phyloP scores from a whole-genome alignment of 495 filamentous ascomycete genomes.

The Acidomyces sp. region DNA sequence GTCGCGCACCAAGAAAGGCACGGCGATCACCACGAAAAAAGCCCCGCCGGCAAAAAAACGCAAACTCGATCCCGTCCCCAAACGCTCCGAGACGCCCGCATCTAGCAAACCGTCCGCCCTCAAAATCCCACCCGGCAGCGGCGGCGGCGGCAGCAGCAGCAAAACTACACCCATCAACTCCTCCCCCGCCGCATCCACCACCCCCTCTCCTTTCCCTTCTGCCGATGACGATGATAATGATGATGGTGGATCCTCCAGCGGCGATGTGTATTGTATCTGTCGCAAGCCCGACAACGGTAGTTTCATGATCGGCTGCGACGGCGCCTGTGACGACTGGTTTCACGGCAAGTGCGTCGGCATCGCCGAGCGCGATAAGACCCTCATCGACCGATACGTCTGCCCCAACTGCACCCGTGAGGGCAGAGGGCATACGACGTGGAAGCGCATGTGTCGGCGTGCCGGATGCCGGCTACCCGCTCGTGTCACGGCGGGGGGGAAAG shows the following conservation, averaged over 20 bases:
- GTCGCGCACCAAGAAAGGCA: conserved; percentile 39
- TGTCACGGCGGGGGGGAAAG: conserved; percentile 29
- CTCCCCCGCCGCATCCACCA: conserved; percentile 31
- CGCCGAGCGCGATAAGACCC: conserved; percentile 43
- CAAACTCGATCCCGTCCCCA: conserved; percentile 38
- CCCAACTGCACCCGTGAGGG: conserved; percentile 45
- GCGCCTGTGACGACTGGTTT: conserved; percentile 62
- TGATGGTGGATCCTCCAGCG: conserved; percentile 29
- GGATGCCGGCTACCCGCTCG: conserved; percentile 51
- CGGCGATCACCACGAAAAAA: conserved; percentile 37
- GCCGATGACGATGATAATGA: conserved; percentile 35
- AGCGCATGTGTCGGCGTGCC: conserved; percentile 50
- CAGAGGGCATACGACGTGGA: conserved; percentile 49
- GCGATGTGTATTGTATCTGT: conserved; percentile 55
- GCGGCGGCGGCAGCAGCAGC: conserved; percentile 31
- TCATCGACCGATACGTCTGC: conserved; percentile 61
- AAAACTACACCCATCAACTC: conserved; percentile 30
- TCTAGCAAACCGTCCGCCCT: conserved; percentile 36
- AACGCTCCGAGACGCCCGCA: conserved; percentile 32
- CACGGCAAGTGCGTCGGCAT: conserved; percentile 58
- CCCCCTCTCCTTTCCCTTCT: conserved; percentile 26
- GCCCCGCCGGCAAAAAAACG: conserved; percentile 42
- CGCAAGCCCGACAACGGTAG: conserved; percentile 57
- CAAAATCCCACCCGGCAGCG: no score
- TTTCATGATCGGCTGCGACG: conserved; percentile 67